Conservation (phyloP, 768 basidiomycete species). For the Amanita exitialis region DNA sequence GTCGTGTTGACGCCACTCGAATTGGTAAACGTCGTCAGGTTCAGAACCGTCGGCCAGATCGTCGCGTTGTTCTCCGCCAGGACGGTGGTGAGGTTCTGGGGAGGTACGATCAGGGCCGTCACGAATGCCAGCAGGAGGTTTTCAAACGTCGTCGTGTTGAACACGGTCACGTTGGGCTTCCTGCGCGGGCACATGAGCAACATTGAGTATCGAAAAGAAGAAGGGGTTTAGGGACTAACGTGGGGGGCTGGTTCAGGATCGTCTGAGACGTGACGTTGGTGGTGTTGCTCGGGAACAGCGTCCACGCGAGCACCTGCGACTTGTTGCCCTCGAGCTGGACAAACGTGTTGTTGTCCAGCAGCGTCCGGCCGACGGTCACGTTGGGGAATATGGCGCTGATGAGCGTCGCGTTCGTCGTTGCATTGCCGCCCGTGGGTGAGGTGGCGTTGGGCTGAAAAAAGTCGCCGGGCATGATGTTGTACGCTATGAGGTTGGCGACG, state of each 20-base stretch:
- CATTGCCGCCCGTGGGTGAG: constrained; percentile 3
- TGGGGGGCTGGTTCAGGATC: constrained; percentile 31
- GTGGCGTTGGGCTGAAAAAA: constrained; percentile 4
- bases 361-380: constrained; percentile 53
- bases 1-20: constrained; percentile 18
- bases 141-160: constrained; percentile 29
- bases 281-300: constrained; percentile 8
- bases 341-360: constrained; percentile 37
- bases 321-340: constrained; percentile 49
- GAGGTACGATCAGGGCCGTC: constrained; percentile 41
- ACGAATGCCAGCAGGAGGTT: constrained; percentile 36
- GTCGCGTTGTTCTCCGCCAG: constrained; percentile 33
- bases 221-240: constrained; percentile 5
- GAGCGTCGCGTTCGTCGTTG: constrained; percentile 14
- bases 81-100: constrained; percentile 33
- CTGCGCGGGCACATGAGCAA: background rate
- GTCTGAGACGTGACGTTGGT: constrained; percentile 9
- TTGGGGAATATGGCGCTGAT: constrained; percentile 38
- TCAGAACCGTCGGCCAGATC: constrained; percentile 22
- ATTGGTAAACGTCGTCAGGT: constrained; percentile 15
- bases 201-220: no score
- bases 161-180: constrained; percentile 17
- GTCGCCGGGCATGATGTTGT: constrained; percentile 8
- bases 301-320: constrained; percentile 46
- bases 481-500: constrained; percentile 7